Evolutionary conservation across 208 protist species (phyloP).

Genomic region (Trypanosoma avium): DNA sequence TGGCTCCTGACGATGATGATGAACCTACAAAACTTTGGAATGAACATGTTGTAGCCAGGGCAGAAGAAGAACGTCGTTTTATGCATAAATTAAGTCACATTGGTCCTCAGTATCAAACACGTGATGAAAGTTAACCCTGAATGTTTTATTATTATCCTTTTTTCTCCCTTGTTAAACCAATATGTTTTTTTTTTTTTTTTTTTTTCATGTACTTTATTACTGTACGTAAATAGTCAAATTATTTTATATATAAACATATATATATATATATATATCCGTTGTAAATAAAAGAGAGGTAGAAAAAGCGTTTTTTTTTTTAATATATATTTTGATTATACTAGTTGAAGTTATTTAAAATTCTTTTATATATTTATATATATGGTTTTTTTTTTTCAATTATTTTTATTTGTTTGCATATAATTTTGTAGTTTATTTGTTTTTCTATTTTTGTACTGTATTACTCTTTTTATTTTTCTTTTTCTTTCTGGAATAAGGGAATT

Average conservation of each 20-base stretch:
- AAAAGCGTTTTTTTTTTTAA: no score
- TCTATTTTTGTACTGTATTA: conserved; percentile 14
- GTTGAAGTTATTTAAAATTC: no score
- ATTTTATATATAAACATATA: no score
- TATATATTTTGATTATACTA: no score
- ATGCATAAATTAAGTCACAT: conserved; percentile 5
- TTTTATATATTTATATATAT: no score
- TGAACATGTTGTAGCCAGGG: conserved; percentile 14
- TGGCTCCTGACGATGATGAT: conserved; percentile 7
- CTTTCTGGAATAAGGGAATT: not conserved
- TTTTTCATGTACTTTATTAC: no score
- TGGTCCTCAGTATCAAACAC: not conserved
- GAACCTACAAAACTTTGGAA: conserved; percentile 27
- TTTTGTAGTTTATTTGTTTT: not conserved
- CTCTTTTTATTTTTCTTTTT: conserved; percentile 13
- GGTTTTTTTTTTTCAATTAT: not conserved
- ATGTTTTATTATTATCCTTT: not conserved
- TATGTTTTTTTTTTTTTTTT: not conserved
- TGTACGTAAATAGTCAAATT: no score
- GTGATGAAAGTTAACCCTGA: not conserved
- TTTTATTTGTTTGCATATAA: not conserved
- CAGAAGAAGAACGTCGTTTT: conserved; percentile 23
- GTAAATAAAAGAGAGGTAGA: no score
- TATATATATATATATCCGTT: no score
- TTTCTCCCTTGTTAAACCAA: no score